A percentile compares a stretch with the other conserved stretches of the same genome.
These are phyloP conservation scores for Candida michaelii DNA, from an alignment of 805 yeast species.

Conservation along the genomic window DNA sequence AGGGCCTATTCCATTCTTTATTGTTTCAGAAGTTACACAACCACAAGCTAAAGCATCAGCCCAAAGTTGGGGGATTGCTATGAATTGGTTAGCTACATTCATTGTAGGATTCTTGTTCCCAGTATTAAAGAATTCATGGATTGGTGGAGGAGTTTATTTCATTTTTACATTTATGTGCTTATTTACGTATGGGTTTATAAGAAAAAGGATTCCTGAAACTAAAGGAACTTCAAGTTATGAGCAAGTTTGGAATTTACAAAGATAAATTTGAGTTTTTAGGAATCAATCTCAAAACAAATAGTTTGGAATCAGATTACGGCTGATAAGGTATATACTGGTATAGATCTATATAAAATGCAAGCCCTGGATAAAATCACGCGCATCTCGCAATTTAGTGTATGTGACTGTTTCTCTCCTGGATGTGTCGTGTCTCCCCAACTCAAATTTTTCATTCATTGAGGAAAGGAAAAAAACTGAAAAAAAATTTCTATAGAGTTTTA, in stretches of 20 bases:
- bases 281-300: too few species aligned
- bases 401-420: slow-evolving; percentile 1
- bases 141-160: slow-evolving; percentile 80
- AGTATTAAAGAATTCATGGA: slow-evolving; percentile 47
- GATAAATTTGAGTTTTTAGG: too few species aligned
- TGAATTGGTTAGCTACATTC: slow-evolving; percentile 92
- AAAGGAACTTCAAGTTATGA: slow-evolving; percentile 61
- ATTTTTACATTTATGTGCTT: slow-evolving; percentile 64
- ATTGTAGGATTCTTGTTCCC: slow-evolving; percentile 82
- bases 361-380: background rate
- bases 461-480: slow-evolving; percentile 9
- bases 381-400: background rate
- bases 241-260: slow-evolving; percentile 57
- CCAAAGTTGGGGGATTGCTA: slow-evolving; percentile 87
- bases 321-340: too few species aligned
- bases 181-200: slow-evolving; percentile 48
- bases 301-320: too few species aligned
- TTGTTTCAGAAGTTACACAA: slow-evolving; percentile 88
- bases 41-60: slow-evolving; percentile 77
- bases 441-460: slow-evolving; percentile 11
- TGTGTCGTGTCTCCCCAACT: slow-evolving; percentile 7
- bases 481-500: slow-evolving; percentile 11
- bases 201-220: slow-evolving; percentile 67
- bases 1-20: slow-evolving; percentile 93
- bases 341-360: too few species aligned